phyloP scores from a whole-genome alignment of 139 green algal genomes.

The Tetradesmus obliquus region DNA sequence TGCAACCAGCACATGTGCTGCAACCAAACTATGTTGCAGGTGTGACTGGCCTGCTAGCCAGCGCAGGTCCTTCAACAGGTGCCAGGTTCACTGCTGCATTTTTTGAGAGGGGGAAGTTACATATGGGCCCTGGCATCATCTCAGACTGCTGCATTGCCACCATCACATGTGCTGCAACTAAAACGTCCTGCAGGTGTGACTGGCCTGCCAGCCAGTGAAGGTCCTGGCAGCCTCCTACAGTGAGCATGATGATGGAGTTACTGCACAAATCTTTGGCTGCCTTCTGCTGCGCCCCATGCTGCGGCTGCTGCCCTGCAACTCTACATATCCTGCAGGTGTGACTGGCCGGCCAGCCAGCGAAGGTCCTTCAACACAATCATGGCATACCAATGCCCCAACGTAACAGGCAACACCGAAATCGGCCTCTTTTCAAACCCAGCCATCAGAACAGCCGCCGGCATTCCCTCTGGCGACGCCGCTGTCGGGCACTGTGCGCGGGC shows the following conservation, averaged over 20 bases:
- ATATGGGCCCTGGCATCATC: background rate
- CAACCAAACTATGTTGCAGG: too few relatives aligned
- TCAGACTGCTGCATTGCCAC: too few relatives aligned
- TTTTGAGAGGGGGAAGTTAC: too few relatives aligned
- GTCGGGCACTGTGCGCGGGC: background rate
- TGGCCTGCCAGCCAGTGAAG: background rate
- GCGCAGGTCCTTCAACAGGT: background rate
- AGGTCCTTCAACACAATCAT: background rate
- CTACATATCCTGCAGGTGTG: background rate
- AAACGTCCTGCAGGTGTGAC: background rate
- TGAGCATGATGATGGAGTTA: background rate
- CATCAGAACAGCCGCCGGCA: background rate
- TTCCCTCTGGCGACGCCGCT: background rate
- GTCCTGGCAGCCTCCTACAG: background rate
- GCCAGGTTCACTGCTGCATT: too few relatives aligned
- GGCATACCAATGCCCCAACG: background rate
- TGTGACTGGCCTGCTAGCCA: too few relatives aligned
- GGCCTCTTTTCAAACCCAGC: background rate
- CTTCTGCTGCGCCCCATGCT: too few relatives aligned
- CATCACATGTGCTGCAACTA: too few relatives aligned
- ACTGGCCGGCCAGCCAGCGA: background rate
- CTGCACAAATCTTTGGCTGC: background rate
- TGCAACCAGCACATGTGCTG: too few relatives aligned
- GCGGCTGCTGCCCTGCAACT: too few relatives aligned
- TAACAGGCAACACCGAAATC: background rate